Base-by-base conservation (phyloP, 306 rosid genomes). In the Alnus rubra region DNA sequence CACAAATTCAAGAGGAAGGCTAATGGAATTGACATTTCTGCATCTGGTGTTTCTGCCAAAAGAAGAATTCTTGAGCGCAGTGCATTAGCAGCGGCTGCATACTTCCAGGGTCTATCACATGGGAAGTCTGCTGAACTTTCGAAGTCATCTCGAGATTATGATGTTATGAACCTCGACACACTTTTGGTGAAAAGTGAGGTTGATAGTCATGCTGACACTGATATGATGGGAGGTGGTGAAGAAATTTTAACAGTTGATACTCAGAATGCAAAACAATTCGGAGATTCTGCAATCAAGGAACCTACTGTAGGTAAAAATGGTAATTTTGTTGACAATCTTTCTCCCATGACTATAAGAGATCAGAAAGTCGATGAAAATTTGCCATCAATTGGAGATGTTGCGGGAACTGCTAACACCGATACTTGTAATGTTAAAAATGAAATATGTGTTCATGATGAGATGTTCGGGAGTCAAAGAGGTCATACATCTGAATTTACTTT, bases 41-140 rank as follows among this genome's bases (percentile, higher is more conserved):
- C 83, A 69, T 86, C 88, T 58, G 81, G 81, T 77, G 59, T 82
- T 78, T 76, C 86, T 60, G 79, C 87, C 65, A 92, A 87, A 78
- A 84, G 87, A 88, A 90, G 91, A 84, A 85, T 92, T 85, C 94
- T 95, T 13, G 86, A 83, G 78, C 75, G 85, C 23, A 87, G 98
- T 84, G 92, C 92, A 64, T 80, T 80, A 64, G 94, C 96, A 35
- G 97, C 97, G 18, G 84, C 69, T 79, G 73, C 80, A 51, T 91
- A 86, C 84, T 92, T 92, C 78, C 81, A 65, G 78, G 88, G 83
- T 86, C 82, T 87, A 76, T 84, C 85, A 2, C 64, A 47, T 77
- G 80, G 78, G 77, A 85, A 84, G 78, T 83, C 74, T 84, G 86
- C 73, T 31, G 86, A 83, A 82, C 86, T 82, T 77, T 76, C 85